Base-by-base conservation (phyloP, 1,139 yeast species). In the Candida dubliniensis region DNA sequence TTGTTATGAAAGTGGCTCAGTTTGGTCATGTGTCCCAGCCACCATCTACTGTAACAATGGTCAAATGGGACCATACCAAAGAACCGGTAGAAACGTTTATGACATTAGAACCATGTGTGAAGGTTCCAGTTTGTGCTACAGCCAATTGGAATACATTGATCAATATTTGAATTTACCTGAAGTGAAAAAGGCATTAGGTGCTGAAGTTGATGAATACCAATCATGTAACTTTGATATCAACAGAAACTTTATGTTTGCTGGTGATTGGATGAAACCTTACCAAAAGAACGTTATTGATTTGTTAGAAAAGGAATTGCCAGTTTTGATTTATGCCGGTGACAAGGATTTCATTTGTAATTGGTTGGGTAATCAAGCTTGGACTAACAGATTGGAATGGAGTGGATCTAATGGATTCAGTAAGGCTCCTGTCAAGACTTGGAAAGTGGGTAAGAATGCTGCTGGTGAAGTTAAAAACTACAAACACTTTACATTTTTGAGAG, bases 21-120 rank as follows among this genome's bases (percentile, higher is more conserved):
- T 87, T 31, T 87, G 93, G 82, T 72, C 95, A 7, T 93, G 99
- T 77, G 95, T 90, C 44, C 97, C 97, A 12, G 97, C 98, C 32
- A 72, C 89, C 25, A 79, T 89, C 50, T 90, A 90, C 76, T 93
- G 98, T 78, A 87, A 88, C 74, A 84, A 86, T 57, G 91, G 84
- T 46, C 83, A 84, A 67, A 71, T 90, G 75, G 90, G 85, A 26
- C 96, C 98, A 15, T 93, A 86, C 73, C 89, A 84, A 66, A 78
- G 79, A 64, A 86, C 97, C 14, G 98, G 98, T 40, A 82, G 85
- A 66, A 91, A 93, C 61, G 96, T 90, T 42, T 93, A 93, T 65
- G 99, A 93, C 61, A 87, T 93, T 55, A 83, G 99, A 68, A 82
- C 81, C 59, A 78, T 79, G 66, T 93, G 99, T 68, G 91, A 85